Conservation (phyloP, 192 early-diverging fungal species). For the Coemansia sp. region DNA sequence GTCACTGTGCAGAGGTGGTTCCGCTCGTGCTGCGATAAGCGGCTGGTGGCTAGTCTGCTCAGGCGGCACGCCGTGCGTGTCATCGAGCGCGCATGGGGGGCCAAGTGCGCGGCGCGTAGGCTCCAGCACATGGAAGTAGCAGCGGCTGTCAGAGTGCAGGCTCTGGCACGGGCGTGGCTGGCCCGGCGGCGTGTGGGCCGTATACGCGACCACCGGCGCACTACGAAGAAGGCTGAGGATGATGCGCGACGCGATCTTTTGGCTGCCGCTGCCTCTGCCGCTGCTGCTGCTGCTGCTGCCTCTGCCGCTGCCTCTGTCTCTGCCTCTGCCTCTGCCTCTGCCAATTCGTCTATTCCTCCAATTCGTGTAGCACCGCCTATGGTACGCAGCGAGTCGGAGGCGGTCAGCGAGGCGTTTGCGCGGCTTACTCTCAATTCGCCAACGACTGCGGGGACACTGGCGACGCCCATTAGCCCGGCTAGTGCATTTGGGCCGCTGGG, state of each 20-base stretch:
- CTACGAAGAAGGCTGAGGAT: not conserved
- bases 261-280: not conserved
- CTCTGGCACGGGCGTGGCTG: conserved; percentile 21
- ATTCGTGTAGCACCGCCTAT: not conserved
- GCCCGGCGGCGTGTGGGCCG: conserved; percentile 10
- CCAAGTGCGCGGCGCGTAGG: conserved; percentile 3
- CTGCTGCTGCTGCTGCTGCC: not conserved
- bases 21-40: conserved; percentile 20
- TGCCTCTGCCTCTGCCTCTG: not conserved
- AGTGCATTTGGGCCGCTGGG: not conserved
- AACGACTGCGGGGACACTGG: not conserved
- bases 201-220: conserved; percentile 12
- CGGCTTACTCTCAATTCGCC: conserved; percentile 24
- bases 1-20: conserved; percentile 34
- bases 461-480: not conserved
- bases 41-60: conserved; percentile 1
- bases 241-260: not conserved
- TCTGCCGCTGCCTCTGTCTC: not conserved
- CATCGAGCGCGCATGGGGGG: conserved; percentile 31
- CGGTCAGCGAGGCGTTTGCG: conserved; percentile 30
- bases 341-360: not conserved
- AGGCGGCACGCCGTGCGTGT: conserved; percentile 25
- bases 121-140: not conserved
- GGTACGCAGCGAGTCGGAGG: conserved; percentile 18
- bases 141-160: conserved; percentile 5